phyloP scores from a whole-genome alignment of 2,329 filamentous ascomycete genomes.

The Sporothrix protearum region DNA sequence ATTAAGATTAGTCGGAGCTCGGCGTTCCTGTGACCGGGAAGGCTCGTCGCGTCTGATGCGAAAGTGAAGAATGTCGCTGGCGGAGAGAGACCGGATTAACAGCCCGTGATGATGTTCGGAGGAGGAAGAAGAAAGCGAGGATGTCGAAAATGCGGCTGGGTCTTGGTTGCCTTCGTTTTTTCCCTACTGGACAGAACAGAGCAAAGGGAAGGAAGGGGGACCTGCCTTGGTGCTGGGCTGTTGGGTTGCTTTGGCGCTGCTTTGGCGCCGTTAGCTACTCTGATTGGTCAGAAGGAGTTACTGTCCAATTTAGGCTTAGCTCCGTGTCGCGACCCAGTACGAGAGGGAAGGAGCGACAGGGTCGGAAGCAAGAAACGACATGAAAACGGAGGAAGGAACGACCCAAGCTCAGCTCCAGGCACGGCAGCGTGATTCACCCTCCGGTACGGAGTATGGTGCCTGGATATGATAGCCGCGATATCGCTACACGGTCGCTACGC shows the following conservation, averaged over 20 bases:
- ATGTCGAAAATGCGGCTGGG: slow-evolving; percentile 29
- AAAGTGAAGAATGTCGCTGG: background rate
- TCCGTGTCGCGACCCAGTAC: slow-evolving; percentile 1
- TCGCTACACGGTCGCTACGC: background rate
- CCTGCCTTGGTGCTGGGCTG: background rate
- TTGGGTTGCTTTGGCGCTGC: slow-evolving; percentile 6
- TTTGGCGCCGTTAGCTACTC: slow-evolving; percentile 1
- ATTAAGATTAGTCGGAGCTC: background rate
- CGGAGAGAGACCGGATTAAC: background rate
- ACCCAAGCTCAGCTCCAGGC: background rate
- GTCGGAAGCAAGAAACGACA: background rate
- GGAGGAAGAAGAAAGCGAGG: slow-evolving; percentile 18
- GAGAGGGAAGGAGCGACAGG: slow-evolving; percentile 5
- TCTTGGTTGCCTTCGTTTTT: slow-evolving; percentile 20
- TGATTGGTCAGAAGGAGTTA: slow-evolving; percentile 22
- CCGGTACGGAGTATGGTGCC: no score
- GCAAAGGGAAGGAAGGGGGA: slow-evolving; percentile 15
- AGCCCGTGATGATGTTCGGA: slow-evolving; percentile 21
- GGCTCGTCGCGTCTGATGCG: slow-evolving; percentile 17
- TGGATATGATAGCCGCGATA: background rate
- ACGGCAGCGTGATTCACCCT: background rate
- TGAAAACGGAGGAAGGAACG: slow-evolving; percentile 6
- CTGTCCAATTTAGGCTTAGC: slow-evolving; percentile 24
- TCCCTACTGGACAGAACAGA: slow-evolving; percentile 24
- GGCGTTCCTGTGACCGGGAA: slow-evolving; percentile 26